These are phyloP conservation scores for Ceriops decandra DNA, from an alignment of 345 rosid species.

Conservation along the genomic window DNA sequence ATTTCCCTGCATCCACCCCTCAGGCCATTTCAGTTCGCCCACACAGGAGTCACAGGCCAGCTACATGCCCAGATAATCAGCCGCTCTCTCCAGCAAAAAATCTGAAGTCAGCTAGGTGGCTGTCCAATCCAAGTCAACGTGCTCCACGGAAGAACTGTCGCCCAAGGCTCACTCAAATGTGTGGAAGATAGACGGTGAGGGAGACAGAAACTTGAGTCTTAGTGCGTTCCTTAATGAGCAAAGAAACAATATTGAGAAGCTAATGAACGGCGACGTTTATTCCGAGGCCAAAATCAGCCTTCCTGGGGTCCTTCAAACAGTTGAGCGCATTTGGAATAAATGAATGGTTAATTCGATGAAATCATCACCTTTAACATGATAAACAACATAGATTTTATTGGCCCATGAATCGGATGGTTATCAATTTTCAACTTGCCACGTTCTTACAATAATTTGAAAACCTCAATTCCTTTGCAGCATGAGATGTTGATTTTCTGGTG, in stretches of 20 bases:
- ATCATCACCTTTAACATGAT: no score
- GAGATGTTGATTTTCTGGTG: not conserved
- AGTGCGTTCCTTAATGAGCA: conserved; percentile 51
- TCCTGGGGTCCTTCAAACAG: conserved; percentile 55
- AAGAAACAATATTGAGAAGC: conserved; percentile 38
- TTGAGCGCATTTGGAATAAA: conserved; percentile 20
- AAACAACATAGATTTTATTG: no score
- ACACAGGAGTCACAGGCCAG: conserved; percentile 29
- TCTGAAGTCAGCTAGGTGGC: conserved; percentile 34
- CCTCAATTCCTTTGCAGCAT: not conserved
- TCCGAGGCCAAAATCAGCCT: conserved; percentile 50
- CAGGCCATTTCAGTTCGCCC: conserved; percentile 29
- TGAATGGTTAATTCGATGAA: conserved; percentile 7
- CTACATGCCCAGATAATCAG: conserved; percentile 22
- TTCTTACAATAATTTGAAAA: not conserved
- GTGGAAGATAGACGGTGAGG: conserved; percentile 25
- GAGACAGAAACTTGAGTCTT: conserved; percentile 21
- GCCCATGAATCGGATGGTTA: no score
- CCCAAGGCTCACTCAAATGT: conserved; percentile 20
- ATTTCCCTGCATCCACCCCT: conserved; percentile 17
- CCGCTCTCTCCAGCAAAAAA: conserved; percentile 47
- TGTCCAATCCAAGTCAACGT: conserved; percentile 39
- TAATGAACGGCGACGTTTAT: conserved; percentile 33
- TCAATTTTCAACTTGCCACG: no score
- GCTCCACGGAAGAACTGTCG: conserved; percentile 32